These are phyloP conservation scores for Spergularia bocconei DNA, from an alignment of 148 eudicot species.

Conservation along the genomic window DNA sequence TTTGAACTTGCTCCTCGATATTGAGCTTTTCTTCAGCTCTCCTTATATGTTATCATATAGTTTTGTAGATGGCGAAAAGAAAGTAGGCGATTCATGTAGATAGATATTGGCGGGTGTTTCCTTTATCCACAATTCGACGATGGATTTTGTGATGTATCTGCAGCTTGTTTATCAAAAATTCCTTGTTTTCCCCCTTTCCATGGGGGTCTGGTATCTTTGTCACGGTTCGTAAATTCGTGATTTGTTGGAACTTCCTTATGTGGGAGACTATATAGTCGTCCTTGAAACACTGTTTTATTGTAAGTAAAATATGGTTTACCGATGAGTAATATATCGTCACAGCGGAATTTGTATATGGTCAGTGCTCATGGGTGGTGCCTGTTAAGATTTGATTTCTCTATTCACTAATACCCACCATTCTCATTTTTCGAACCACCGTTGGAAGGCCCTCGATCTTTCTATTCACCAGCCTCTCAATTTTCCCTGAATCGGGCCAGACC, in stretches of 20 bases:
- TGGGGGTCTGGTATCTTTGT: background rate
- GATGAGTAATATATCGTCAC: background rate
- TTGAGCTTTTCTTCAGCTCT: slow-evolving; percentile 43
- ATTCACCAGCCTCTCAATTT: too few species aligned
- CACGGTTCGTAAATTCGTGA: slow-evolving; percentile 5
- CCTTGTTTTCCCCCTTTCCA: slow-evolving; percentile 10
- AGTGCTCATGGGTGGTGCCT: background rate
- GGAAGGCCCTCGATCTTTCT: too few species aligned
- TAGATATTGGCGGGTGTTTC: slow-evolving; percentile 35
- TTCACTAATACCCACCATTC: too few species aligned
- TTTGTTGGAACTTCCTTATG: slow-evolving; percentile 2
- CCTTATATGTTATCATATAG: slow-evolving; percentile 35
- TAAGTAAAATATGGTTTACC: background rate
- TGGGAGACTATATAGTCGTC: background rate
- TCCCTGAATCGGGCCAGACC: too few species aligned
- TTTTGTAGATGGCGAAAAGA: slow-evolving; percentile 43
- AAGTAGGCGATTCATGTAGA: slow-evolving; percentile 53
- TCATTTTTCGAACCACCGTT: too few species aligned
- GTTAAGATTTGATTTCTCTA: too few species aligned
- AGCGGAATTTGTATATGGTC: background rate
- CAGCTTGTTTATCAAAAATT: slow-evolving; percentile 26
- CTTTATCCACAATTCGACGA: slow-evolving; percentile 25
- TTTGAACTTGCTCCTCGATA: slow-evolving; percentile 33
- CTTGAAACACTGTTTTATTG: background rate
- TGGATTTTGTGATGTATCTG: slow-evolving; percentile 32